Percentiles rank a stretch among this genome's conserved stretches.
phyloP scores from a whole-genome alignment of 768 basidiomycete species.

The Leucosporidium scottii region DNA sequence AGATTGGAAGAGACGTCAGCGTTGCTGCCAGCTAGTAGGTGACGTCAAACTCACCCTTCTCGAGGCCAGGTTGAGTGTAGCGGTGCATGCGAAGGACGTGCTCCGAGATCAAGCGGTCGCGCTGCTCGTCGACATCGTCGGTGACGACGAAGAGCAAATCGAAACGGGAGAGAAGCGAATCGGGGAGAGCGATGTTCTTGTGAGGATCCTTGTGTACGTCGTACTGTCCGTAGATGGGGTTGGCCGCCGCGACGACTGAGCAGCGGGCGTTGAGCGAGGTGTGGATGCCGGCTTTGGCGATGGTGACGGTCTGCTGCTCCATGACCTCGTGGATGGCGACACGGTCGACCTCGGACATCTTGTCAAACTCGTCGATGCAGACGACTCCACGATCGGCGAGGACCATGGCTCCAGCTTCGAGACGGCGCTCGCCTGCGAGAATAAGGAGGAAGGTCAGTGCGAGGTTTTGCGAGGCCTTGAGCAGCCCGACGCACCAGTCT shows the following conservation, averaged over 20 bases:
- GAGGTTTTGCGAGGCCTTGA: background rate
- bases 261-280: conserved; percentile 96
- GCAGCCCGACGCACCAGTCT: conserved; percentile 59
- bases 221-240: conserved; percentile 97
- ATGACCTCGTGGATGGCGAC: conserved; percentile 99
- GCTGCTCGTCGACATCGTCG: conserved; percentile 90
- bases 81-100: conserved; percentile 96
- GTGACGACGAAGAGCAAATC: conserved; percentile 96
- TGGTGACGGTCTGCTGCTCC: conserved; percentile 95
- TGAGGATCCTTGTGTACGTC: conserved; percentile 99
- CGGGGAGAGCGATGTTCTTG: conserved; percentile 94
- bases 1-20: background rate
- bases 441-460: background rate
- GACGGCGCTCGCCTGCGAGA: conserved; percentile 63
- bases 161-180: conserved; percentile 96
- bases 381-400: conserved; percentile 97
- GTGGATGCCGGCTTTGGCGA: conserved; percentile 98
- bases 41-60: conserved; percentile 61
- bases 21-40: background rate
- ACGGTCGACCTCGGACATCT: conserved; percentile 98
- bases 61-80: conserved; percentile 89
- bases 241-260: conserved; percentile 95
- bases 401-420: conserved; percentile 99
- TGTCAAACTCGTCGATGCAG: conserved; percentile 99
- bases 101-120: conserved; percentile 91